These are phyloP conservation scores for Pholiota molesta DNA, from an alignment of 768 basidiomycete species.

Conservation along the genomic window DNA sequence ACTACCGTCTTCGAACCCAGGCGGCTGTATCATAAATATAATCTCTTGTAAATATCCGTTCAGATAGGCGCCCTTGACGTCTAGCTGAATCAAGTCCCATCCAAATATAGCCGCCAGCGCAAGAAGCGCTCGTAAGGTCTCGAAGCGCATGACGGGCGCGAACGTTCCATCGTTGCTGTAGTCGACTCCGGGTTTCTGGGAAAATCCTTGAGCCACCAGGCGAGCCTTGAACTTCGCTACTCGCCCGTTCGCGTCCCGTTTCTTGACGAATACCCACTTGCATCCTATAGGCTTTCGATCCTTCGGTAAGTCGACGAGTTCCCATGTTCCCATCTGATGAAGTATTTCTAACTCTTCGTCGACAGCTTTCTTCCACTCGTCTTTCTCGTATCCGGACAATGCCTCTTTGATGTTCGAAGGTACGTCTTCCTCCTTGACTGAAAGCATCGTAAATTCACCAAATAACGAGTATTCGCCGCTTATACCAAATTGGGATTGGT, in stretches of 20 bases:
- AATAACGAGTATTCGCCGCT: too few species aligned
- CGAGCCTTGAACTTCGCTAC: slow-evolving; percentile 35
- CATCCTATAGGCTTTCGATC: slow-evolving; percentile 27
- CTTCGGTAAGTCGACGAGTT: slow-evolving; percentile 24
- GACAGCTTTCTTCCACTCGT: slow-evolving; percentile 27
- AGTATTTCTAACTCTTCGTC: slow-evolving; percentile 28
- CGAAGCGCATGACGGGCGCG: slow-evolving; percentile 32
- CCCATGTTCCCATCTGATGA: slow-evolving; percentile 32
- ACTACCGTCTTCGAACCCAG: slow-evolving; percentile 31
- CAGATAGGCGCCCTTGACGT: slow-evolving; percentile 42
- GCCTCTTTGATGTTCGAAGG: slow-evolving; percentile 10
- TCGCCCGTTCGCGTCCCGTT: slow-evolving; percentile 34
- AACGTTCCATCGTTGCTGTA: slow-evolving; percentile 30
- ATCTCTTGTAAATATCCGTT: slow-evolving; percentile 31
- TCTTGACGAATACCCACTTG: slow-evolving; percentile 37
- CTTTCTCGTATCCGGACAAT: slow-evolving; percentile 3
- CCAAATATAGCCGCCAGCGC: slow-evolving; percentile 35
- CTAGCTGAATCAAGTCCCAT: slow-evolving; percentile 40
- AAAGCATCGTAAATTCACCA: too few species aligned
- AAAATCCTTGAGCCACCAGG: slow-evolving; percentile 36
- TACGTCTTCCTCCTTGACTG: not conserved
- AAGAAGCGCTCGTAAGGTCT: slow-evolving; percentile 32
- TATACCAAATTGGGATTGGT: too few species aligned
- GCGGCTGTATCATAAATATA: slow-evolving; percentile 43
- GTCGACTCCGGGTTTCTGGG: slow-evolving; percentile 41